These are phyloP conservation scores for Lachnellula hyalina DNA, from an alignment of 2,329 filamentous ascomycete species.

Conservation along the genomic window DNA sequence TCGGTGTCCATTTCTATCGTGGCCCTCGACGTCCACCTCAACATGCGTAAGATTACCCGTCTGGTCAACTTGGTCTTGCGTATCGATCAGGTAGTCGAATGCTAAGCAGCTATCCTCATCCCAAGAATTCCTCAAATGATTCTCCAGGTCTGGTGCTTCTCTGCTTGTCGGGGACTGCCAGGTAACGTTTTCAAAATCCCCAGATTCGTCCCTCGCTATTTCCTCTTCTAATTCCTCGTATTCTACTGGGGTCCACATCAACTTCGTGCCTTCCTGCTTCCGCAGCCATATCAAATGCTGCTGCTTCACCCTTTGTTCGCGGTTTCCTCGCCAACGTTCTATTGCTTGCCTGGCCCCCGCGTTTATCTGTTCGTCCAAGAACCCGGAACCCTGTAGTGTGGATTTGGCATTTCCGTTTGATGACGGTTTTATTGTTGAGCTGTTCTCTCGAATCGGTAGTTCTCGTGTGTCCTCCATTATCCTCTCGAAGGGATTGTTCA, in stretches of 20 bases:
- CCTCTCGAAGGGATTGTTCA: not conserved
- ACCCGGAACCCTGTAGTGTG: not conserved
- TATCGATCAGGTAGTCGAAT: not conserved
- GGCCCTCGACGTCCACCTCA: slow-evolving; percentile 1
- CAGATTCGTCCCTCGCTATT: not conserved
- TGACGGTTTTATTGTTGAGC: not conserved
- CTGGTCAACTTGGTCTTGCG: not conserved
- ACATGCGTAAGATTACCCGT: not conserved
- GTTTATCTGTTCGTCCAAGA: not conserved
- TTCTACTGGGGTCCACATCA: not conserved
- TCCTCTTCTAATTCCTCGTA: not conserved
- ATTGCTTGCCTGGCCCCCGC: not conserved
- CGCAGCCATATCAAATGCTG: not conserved
- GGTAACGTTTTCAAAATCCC: not conserved
- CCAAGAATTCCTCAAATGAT: not conserved
- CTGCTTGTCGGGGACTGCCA: not conserved
- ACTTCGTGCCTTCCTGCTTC: not conserved
- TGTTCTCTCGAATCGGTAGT: not conserved
- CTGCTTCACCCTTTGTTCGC: not conserved
- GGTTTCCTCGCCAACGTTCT: not conserved
- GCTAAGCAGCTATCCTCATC: not conserved
- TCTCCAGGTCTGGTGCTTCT: not conserved
- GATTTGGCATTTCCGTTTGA: not conserved
- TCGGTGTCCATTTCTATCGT: not conserved
- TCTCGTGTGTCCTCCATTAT: not conserved